phyloP scores from a whole-genome alignment of 176 grass and related monocot genomes.

The Oryza officinalis region DNA sequence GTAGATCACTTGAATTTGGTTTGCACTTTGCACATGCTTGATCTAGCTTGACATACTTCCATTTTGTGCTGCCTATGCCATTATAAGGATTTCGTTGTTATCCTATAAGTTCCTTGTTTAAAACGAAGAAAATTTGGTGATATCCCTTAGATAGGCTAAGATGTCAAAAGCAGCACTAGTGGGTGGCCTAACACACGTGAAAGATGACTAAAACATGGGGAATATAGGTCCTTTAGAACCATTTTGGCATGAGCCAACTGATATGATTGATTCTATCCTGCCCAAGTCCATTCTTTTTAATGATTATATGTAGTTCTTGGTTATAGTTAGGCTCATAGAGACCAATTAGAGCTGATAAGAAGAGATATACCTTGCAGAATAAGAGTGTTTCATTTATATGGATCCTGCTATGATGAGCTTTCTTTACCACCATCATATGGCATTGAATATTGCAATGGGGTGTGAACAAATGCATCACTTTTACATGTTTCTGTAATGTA shows the following conservation, averaged over 20 bases:
- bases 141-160: background rate
- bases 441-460: background rate
- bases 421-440: background rate
- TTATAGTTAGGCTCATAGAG: background rate
- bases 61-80: background rate
- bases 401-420: background rate
- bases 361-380: background rate
- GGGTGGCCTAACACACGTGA: background rate
- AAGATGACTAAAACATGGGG: background rate
- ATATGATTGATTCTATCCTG: background rate
- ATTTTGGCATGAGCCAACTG: background rate
- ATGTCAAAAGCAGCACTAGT: background rate
- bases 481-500: background rate
- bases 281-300: slow-evolving; percentile 5
- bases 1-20: background rate
- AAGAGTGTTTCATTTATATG: background rate
- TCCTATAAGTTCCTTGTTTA: background rate
- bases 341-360: background rate
- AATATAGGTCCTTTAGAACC: background rate
- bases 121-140: background rate
- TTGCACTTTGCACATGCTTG: slow-evolving; percentile 5
- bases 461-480: background rate
- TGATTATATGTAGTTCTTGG: background rate
- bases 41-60: slow-evolving; percentile 1
- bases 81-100: background rate